These are phyloP conservation scores for Pyrenula massariospora DNA, from an alignment of 495 filamentous ascomycete genomes.

Conservation along the genomic window DNA sequence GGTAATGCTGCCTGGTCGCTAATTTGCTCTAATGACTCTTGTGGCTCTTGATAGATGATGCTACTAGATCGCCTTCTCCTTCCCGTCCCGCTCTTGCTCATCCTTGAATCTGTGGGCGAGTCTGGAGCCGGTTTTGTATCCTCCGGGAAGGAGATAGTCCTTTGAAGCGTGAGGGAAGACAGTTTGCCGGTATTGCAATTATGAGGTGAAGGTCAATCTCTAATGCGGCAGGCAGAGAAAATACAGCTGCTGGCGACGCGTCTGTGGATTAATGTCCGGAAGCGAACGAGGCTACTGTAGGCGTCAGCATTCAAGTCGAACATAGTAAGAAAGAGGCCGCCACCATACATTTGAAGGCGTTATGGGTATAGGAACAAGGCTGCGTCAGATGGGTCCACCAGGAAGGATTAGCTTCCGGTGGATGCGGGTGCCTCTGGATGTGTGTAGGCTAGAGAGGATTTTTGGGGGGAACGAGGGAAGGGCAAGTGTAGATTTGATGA, in stretches of 20 bases:
- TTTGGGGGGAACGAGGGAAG: no score
- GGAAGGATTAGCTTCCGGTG: background rate
- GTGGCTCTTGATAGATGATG: constrained; percentile 88
- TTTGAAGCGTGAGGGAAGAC: constrained; percentile 70
- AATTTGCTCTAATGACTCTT: constrained; percentile 87
- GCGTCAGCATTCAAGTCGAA: background rate
- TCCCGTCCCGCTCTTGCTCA: constrained; percentile 50
- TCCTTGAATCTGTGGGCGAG: constrained; percentile 36
- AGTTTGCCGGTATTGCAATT: constrained; percentile 64
- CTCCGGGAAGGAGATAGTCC: constrained; percentile 70
- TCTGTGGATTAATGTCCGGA: constrained; percentile 12
- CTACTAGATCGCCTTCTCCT: constrained; percentile 87
- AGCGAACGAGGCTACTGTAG: constrained; percentile 2
- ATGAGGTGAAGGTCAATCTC: constrained; percentile 1
- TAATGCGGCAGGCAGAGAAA: background rate
- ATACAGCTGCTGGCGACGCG: constrained; percentile 1
- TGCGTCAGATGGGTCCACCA: background rate
- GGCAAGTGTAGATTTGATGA: no score
- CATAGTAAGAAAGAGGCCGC: background rate
- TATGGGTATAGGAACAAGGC: background rate
- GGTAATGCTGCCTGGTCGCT: constrained; percentile 91
- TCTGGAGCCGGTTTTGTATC: constrained; percentile 53
- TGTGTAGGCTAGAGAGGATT: background rate
- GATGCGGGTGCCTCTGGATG: background rate
- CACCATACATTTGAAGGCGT: background rate